These are phyloP conservation scores for Dacryopinax primogenitus DNA, from an alignment of 768 basidiomycete species.

Conservation along the genomic window DNA sequence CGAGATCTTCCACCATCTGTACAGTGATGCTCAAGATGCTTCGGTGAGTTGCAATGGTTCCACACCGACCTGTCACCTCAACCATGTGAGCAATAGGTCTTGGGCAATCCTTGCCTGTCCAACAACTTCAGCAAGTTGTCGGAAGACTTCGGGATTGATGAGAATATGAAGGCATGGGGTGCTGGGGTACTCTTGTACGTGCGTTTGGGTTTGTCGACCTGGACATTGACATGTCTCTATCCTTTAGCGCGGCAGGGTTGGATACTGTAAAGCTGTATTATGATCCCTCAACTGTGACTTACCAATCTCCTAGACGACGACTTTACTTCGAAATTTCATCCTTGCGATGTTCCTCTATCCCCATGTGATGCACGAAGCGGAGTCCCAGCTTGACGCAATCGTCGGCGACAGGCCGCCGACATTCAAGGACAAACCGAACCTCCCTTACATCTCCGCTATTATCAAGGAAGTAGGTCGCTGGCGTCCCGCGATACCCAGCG, in stretches of 20 bases:
- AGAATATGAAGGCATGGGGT: background rate
- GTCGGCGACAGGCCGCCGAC: slow-evolving; percentile 4
- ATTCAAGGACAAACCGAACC: slow-evolving; percentile 20
- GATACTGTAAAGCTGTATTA: background rate
- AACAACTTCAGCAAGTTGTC: background rate
- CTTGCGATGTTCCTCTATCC: slow-evolving; percentile 5
- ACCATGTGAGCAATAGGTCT: background rate
- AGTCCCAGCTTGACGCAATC: slow-evolving; percentile 9
- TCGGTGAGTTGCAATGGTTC: background rate
- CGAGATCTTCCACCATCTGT: background rate
- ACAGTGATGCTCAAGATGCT: background rate
- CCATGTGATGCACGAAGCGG: slow-evolving; percentile 8
- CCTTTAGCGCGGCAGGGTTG: background rate
- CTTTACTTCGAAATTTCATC: background rate
- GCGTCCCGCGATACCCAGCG: slow-evolving; percentile 24
- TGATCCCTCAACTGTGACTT: background rate
- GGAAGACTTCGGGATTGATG: background rate
- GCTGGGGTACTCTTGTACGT: background rate
- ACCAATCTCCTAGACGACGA: background rate
- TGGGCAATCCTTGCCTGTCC: background rate
- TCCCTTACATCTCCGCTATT: slow-evolving; percentile 28
- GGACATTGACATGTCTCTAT: background rate
- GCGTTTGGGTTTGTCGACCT: background rate
- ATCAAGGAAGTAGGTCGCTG: slow-evolving; percentile 25
- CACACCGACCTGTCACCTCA: background rate